phyloP scores from a whole-genome alignment of 2,329 filamentous ascomycete species.

The Verticillium alfalfae region DNA sequence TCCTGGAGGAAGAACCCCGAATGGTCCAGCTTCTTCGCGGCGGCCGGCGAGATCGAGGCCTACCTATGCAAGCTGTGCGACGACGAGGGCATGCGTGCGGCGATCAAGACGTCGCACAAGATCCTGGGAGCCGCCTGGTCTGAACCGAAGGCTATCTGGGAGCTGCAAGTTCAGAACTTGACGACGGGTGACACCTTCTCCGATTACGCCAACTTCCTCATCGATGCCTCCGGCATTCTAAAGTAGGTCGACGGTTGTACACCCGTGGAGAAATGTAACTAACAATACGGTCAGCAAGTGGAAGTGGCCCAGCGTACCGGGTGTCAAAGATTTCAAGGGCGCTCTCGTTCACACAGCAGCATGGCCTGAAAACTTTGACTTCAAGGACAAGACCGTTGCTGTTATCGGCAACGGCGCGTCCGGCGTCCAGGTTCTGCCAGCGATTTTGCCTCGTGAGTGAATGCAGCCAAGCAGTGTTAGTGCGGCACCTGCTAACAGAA shows the following conservation, averaged over 20 bases:
- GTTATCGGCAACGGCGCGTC: constrained; percentile 54
- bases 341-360: constrained; percentile 45
- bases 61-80: constrained; percentile 45
- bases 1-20: constrained; percentile 54
- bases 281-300: constrained; percentile 32
- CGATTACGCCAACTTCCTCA: constrained; percentile 40
- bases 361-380: constrained; percentile 45
- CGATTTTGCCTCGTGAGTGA: constrained; percentile 29
- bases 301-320: constrained; percentile 45
- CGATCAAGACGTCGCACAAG: constrained; percentile 36
- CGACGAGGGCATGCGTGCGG: constrained; percentile 38
- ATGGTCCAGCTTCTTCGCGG: constrained; percentile 54
- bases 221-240: constrained; percentile 45
- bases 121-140: constrained; percentile 39
- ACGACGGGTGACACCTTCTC: constrained; percentile 30
- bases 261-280: constrained; percentile 4
- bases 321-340: constrained; percentile 39
- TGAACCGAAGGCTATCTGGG: constrained; percentile 35
- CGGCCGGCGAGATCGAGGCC: constrained; percentile 47
- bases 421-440: constrained; percentile 47
- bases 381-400: constrained; percentile 43
- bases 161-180: constrained; percentile 31
- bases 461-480: background rate
- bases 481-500: constrained; percentile 3
- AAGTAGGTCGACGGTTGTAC: constrained; percentile 32